Base-by-base conservation (phyloP, 1,139 yeast species). In the Diutina neorugosa region DNA sequence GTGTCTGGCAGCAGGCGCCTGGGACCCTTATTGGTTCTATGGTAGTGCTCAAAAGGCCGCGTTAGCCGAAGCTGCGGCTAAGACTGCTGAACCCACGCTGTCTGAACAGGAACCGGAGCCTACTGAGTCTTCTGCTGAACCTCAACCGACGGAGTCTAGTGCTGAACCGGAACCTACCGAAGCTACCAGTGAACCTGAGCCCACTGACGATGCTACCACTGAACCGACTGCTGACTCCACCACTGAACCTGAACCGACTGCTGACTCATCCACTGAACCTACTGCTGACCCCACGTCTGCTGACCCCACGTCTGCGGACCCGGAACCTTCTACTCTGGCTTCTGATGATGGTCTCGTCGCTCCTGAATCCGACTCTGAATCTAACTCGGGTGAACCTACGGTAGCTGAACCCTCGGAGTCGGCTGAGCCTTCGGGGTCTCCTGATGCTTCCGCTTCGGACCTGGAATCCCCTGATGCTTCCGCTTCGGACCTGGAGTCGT, bases 21-120 rank as follows among this genome's bases (percentile, higher is more conserved):
- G 50, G 50, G 20, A 16, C 16, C 50, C 50, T 46, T 46, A 27
- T 19, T 46, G 50, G 50, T 23, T 46, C 20, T 23, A 23, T 16
- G 18, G 40, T 18, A 14, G 11, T 8, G 25, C 50, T 14, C 40
- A 46, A 18, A 2, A 2, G 40, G 7, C 14, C 23, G 50, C 50
- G 14, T 25, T 46, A 23, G n/a, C 21, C 3, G 40, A 8, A 3
- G 50, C 50, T n/a, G 50, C 50, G 19, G 50, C 50, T n/a, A 46
- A 25, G 40, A 16, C 27, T 8, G 34, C 34, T 16, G 18, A 34
- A 9, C 27, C 50, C 4, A n/a, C 21, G 16, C 14, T 18, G 12
- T n/a, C 40, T n/a, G n/a, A n/a, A n/a, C n/a, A n/a, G 14, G 21
- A 19, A 43, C 16, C 21, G 19, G 27, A 18, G 8, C 46, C 48